A percentile compares a stretch with the other conserved stretches of the same genome.
These are phyloP conservation scores for Trichosporon ovoides DNA, from an alignment of 1,284 basidiomycete species.

Conservation along the genomic window DNA sequence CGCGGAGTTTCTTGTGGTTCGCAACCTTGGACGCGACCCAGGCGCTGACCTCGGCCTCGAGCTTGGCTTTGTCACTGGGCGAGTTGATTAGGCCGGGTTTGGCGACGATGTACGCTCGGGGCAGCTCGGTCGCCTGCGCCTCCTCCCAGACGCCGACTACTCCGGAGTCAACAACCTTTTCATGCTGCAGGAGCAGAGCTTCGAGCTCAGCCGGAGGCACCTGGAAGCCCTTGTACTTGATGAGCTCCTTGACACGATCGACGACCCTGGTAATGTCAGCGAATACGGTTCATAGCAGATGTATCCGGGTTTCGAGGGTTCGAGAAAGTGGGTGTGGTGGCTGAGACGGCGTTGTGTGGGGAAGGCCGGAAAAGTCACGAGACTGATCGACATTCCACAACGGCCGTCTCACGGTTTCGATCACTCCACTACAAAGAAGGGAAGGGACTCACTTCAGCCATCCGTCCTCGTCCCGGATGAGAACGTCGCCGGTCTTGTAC, in stretches of 20 bases:
- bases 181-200: slow-evolving; percentile 63
- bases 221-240: slow-evolving; percentile 62
- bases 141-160: slow-evolving; percentile 64
- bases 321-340: too few relatives aligned
- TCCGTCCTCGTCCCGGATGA: slow-evolving; percentile 59
- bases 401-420: too few relatives aligned
- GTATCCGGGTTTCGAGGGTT: too few relatives aligned
- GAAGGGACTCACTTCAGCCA: slow-evolving; percentile 51
- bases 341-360: too few relatives aligned
- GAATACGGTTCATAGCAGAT: too few relatives aligned
- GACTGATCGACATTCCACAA: too few relatives aligned
- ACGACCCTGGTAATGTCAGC: slow-evolving; percentile 33
- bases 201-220: slow-evolving; percentile 84
- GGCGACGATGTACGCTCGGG: slow-evolving; percentile 46
- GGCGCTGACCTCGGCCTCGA: slow-evolving; percentile 54
- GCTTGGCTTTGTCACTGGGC: slow-evolving; percentile 29
- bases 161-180: slow-evolving; percentile 63
- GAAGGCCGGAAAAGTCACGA: too few relatives aligned
- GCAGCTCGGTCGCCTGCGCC: slow-evolving; percentile 67
- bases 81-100: slow-evolving; percentile 1
- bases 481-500: slow-evolving; percentile 81
- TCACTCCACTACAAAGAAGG: too few relatives aligned
- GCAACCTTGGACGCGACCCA: slow-evolving; percentile 60
- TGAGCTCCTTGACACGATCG: slow-evolving; percentile 64
- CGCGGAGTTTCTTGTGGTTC: slow-evolving; percentile 51